Base-by-base conservation (phyloP, 2,329 filamentous ascomycete genomes). In the Metarhizium guizhouense region DNA sequence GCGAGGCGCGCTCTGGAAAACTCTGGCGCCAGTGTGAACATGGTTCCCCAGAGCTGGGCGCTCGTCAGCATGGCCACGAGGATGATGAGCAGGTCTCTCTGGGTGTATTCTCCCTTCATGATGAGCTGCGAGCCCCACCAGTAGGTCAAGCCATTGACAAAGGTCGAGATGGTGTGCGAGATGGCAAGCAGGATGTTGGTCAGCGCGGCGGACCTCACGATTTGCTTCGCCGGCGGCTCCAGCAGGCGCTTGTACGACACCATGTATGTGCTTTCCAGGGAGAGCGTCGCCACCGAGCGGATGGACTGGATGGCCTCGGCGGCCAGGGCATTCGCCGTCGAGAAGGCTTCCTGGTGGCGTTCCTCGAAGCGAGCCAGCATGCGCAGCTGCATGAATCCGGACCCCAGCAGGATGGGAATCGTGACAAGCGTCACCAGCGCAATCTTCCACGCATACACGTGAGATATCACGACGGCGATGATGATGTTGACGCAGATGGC, bases 361-460 rank as follows among this genome's bases (percentile, higher is more conserved):
- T 79, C 75, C 56, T 85, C 80, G 47, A 83, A 80, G 16, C 76
- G 74, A 4, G 77, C 76, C 1, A 86, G 76, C 4, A 82, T 76
- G 2, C 74, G 75, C 14, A 88, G 74, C 58, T 85, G 77, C 77
- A 88, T 81, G 58, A 85, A 76, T 0, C 86, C 85, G 0, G 83
- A 75, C 2, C 81, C 81, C 0, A 89, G 73, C 6, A 88, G 76
- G 14, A 88, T 68, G 0, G 86, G 86, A 0, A 88, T 80, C 25
- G 81, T 74, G 1, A 83, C 76, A 2, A 89, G 73, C 54, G 83
- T 83, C 2, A 89, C 85, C 10, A 89, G 68, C 0, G 85, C 84
- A 56, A 89, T 86, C 63, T 81, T 84, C 86, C 86, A 89, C 3
- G 84, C 84, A 52, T 88, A 74, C 51, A 86, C 79, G 59, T 86